Base-by-base conservation (phyloP, 176 grass and related monocot species). In the Pharus latifolius region DNA sequence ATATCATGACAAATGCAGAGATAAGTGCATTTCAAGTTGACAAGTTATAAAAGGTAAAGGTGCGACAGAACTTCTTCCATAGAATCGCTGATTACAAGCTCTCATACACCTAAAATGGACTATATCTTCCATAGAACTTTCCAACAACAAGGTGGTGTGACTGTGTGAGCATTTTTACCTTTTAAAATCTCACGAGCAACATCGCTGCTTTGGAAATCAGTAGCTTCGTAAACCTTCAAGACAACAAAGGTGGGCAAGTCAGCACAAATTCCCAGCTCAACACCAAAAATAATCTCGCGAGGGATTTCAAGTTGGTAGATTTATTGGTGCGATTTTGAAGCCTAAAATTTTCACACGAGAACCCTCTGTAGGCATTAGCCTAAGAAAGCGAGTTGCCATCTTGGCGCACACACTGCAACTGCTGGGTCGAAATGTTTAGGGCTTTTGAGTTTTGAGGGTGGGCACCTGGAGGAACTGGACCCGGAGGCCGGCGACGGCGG, bases 101-200 rank as follows among this genome's bases (percentile, higher is more conserved):
- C n/a, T n/a, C n/a, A 38, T 38, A 38, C 35, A 38, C 8, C 6
- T n/a, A 38, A 38, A 9, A 4, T 38, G 6, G 35, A 38, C 4
- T 38, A 38, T n/a, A n/a, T n/a, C 35, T 38, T 38, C 6, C 4
- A 9, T 9, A 38, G 35, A 4, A 38, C 8, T 75, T 63, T 62
- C 27, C 54, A 50, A 20, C 23, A 70, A 70, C 10, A 15, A 6
- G 24, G 28, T 8, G 48, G 38, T 69, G 75, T 19, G 52, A 38
- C n/a, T n/a, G n/a, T n/a, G n/a, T n/a, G 15, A 11, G 60, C 28
- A 31, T n/a, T 24, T 38, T 48, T 80, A 86, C 83, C 83, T 86
- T 49, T 86, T 14, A 86, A 31, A 75, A 86, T 76, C 71, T 86
- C 83, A 27, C 49, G 71, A 51, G 83, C 64, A 25, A 64, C 83